Evolutionary conservation across 2,329 filamentous ascomycete species (phyloP).

Genomic region (Fusarium brachygibbosum): DNA sequence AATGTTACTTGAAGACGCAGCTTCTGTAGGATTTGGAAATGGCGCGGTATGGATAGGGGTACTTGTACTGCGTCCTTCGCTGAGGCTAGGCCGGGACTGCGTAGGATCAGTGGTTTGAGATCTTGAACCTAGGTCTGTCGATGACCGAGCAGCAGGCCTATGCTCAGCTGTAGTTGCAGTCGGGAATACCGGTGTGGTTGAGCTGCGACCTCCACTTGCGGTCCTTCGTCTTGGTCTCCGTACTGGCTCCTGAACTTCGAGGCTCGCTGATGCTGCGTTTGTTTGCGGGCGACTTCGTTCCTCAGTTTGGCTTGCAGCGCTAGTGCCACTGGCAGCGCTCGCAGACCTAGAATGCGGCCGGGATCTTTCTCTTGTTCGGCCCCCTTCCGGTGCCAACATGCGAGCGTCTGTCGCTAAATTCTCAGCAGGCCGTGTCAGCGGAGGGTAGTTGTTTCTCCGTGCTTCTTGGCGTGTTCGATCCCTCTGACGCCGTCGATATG

Average conservation of each 20-base stretch:
- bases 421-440: slow-evolving; percentile 53
- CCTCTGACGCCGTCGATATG: slow-evolving; percentile 82
- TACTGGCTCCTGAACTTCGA: slow-evolving; percentile 52
- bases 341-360: slow-evolving; percentile 62
- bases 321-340: slow-evolving; percentile 59
- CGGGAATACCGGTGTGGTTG: slow-evolving; percentile 63
- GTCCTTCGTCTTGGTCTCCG: slow-evolving; percentile 62
- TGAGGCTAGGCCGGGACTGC: slow-evolving; percentile 56
- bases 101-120: slow-evolving; percentile 57
- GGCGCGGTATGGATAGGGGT: slow-evolving; percentile 52
- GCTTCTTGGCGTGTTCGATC: slow-evolving; percentile 67
- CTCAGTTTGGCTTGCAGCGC: slow-evolving; percentile 59
- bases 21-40: slow-evolving; percentile 43
- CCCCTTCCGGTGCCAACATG: slow-evolving; percentile 48
- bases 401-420: slow-evolving; percentile 45
- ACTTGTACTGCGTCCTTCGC: slow-evolving; percentile 60
- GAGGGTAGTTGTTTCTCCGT: slow-evolving; percentile 59
- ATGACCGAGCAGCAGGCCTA: slow-evolving; percentile 70
- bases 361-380: slow-evolving; percentile 52
- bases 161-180: slow-evolving; percentile 59
- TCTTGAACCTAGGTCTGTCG: slow-evolving; percentile 71
- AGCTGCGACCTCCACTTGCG: slow-evolving; percentile 67
- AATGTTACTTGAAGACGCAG: slow-evolving; percentile 29
- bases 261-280: slow-evolving; percentile 45
- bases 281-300: slow-evolving; percentile 66